These are phyloP conservation scores for Carpinus viminea DNA, from an alignment of 306 rosid species.

Conservation along the genomic window DNA sequence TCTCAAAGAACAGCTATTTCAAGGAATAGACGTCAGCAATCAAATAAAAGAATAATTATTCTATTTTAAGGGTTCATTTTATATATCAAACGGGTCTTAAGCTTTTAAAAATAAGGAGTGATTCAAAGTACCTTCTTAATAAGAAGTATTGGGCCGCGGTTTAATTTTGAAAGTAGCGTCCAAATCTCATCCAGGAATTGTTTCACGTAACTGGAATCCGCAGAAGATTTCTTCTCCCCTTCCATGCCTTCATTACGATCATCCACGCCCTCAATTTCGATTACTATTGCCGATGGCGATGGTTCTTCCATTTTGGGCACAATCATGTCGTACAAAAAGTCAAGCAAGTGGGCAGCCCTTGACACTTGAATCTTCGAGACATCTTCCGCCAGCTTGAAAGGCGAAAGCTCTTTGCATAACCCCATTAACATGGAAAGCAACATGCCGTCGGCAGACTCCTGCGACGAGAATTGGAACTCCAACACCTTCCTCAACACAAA, in stretches of 20 bases:
- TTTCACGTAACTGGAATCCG: constrained; percentile 25
- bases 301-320: constrained; percentile 42
- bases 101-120: too few relatives aligned
- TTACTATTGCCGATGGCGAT: constrained; percentile 24
- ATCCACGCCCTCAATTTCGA: constrained; percentile 30
- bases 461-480: constrained; percentile 42
- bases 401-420: constrained; percentile 58
- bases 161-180: constrained; percentile 54
- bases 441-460: constrained; percentile 46
- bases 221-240: constrained; percentile 23
- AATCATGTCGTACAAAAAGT: constrained; percentile 55
- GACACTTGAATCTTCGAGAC: constrained; percentile 45
- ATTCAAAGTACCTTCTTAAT: constrained; percentile 25
- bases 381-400: constrained; percentile 51
- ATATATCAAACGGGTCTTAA: too few relatives aligned
- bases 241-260: constrained; percentile 19
- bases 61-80: too few relatives aligned
- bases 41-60: too few relatives aligned
- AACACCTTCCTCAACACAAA: constrained; percentile 59
- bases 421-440: constrained; percentile 56
- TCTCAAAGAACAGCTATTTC: too few relatives aligned
- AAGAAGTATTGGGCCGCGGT: constrained; percentile 46
- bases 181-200: constrained; percentile 35
- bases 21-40: too few relatives aligned
- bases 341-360: constrained; percentile 56